Base-by-base conservation (phyloP, 1,284 basidiomycete genomes). In the Sporisorium graminicola region DNA sequence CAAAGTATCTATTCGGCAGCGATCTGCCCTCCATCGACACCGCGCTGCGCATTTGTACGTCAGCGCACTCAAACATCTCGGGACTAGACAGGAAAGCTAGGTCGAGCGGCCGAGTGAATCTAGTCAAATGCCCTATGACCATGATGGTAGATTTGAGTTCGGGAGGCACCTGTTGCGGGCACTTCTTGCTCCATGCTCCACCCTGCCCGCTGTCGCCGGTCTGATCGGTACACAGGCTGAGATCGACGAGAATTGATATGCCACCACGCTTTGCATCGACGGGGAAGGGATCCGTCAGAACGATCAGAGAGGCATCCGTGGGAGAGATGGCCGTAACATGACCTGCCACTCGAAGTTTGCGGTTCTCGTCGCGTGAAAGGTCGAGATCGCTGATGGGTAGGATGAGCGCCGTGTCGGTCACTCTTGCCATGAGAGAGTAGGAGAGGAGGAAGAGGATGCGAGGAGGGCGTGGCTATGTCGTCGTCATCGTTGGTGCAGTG, bases 381-480 rank as follows among this genome's bases (percentile, higher is more conserved):
- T 53, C 49, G 42, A 77, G 5, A 40, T 77, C 74, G 60, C 33
- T 42, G 33, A 77, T 65, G 55, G 74, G 74, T 0, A 73, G 63
- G 33, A 70, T 58, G 24, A 54, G 29, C 16, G 66, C 70, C 5
- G 50, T 1, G 22, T 58, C 55, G 5, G 70, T 56, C 40, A 43
- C 35, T 18, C 47, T 22, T 6, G 29, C 5, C 64, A 66, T 63
- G 27, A 27, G 24, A 9, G 13, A n/a, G 35, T 35, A 12, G 7
- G 35, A 12, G 35, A 3, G 13, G 13, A 6, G 8, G 35, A 35
- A 27, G 47, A 5, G 47, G n/a, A n/a, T n/a, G n/a, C n/a, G n/a
- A 7, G 42, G 18, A 22, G 18, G 12, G 4, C 27, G 44, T 4
- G 13, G 20, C 31, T 52, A 52, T 24, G 50, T 24, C n/a, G 33